A percentile compares a stretch with the other conserved stretches of the same genome.
phyloP scores from a whole-genome alignment of 257 asterid species.

The Salvia splendens region DNA sequence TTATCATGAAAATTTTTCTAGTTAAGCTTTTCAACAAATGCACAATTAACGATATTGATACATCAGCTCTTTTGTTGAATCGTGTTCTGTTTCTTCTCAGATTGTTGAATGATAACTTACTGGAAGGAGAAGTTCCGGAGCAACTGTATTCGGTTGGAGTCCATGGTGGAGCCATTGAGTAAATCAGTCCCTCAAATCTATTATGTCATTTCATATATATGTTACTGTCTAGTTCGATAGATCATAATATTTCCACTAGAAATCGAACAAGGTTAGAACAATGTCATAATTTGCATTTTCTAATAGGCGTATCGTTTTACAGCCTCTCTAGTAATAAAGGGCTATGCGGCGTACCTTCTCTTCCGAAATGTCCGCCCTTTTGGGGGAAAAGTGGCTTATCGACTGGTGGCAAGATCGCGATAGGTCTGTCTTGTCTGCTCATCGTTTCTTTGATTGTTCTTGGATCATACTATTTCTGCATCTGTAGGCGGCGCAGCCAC shows the following conservation, averaged over 20 bases:
- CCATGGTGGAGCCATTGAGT: slow-evolving; percentile 98
- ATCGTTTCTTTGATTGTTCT: slow-evolving; percentile 42
- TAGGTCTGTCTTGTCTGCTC: slow-evolving; percentile 59
- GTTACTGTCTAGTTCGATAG: not conserved
- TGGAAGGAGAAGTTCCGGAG: slow-evolving; percentile 87
- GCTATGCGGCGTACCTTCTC: slow-evolving; percentile 83
- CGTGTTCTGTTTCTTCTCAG: not conserved
- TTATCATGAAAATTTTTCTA: not conserved
- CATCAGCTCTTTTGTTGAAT: not conserved
- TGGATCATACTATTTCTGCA: slow-evolving; percentile 48
- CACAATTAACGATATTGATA: not conserved
- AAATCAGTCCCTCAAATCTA: slow-evolving; percentile 33
- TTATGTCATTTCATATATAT: not conserved
- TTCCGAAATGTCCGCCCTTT: slow-evolving; percentile 74
- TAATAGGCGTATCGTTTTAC: slow-evolving; percentile 25
- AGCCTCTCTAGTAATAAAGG: slow-evolving; percentile 88
- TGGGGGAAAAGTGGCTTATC: slow-evolving; percentile 89
- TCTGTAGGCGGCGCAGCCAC: slow-evolving; percentile 61
- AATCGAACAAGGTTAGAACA: not conserved
- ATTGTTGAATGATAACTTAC: slow-evolving; percentile 64
- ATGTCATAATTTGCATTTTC: not conserved
- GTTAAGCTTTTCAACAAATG: not conserved
- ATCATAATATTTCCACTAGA: not conserved
- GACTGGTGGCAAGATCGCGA: slow-evolving; percentile 69
- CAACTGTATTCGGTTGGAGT: slow-evolving; percentile 86